Evolutionary conservation across 345 rosid species (phyloP).

Genomic region (Gossypium raimondii): DNA sequence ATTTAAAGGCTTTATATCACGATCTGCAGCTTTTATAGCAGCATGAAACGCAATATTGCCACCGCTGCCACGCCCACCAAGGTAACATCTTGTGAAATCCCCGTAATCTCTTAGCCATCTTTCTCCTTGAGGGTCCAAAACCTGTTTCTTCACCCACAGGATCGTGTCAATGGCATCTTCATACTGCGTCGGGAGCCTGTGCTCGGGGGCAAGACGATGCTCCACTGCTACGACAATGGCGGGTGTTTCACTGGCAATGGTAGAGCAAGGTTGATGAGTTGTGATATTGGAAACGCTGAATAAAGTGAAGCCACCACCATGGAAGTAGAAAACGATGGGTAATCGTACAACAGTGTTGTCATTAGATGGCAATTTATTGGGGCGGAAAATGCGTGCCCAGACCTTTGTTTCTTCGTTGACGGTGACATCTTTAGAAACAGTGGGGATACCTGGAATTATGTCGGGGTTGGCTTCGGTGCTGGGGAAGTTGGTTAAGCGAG

Average conservation of each 20-base stretch:
- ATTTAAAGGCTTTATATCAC: slow-evolving; percentile 21
- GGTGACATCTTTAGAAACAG: slow-evolving; percentile 22
- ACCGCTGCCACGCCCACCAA: slow-evolving; percentile 33
- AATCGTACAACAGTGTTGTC: slow-evolving; percentile 27
- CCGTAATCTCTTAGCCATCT: slow-evolving; percentile 32
- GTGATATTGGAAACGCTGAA: background rate
- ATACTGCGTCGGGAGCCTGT: slow-evolving; percentile 32
- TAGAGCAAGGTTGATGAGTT: slow-evolving; percentile 18
- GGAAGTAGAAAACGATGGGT: slow-evolving; percentile 34
- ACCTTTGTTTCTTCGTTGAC: slow-evolving; percentile 13
- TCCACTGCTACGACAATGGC: slow-evolving; percentile 31
- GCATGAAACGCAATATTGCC: slow-evolving; percentile 31
- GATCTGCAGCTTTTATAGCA: slow-evolving; percentile 6
- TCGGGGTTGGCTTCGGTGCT: slow-evolving; percentile 8
- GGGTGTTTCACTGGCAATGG: slow-evolving; percentile 22
- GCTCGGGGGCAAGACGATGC: slow-evolving; percentile 40
- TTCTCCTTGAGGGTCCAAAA: slow-evolving; percentile 21
- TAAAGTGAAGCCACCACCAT: slow-evolving; percentile 30
- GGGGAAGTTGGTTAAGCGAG: slow-evolving; percentile 13
- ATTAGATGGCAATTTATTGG: slow-evolving; percentile 24
- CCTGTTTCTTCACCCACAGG: slow-evolving; percentile 30
- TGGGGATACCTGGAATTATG: slow-evolving; percentile 11
- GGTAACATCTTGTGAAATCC: slow-evolving; percentile 33
- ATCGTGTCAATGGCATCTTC: slow-evolving; percentile 43
- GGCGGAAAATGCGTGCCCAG: slow-evolving; percentile 17